phyloP scores from a whole-genome alignment of 768 basidiomycete species.

The Mycena filopes region DNA sequence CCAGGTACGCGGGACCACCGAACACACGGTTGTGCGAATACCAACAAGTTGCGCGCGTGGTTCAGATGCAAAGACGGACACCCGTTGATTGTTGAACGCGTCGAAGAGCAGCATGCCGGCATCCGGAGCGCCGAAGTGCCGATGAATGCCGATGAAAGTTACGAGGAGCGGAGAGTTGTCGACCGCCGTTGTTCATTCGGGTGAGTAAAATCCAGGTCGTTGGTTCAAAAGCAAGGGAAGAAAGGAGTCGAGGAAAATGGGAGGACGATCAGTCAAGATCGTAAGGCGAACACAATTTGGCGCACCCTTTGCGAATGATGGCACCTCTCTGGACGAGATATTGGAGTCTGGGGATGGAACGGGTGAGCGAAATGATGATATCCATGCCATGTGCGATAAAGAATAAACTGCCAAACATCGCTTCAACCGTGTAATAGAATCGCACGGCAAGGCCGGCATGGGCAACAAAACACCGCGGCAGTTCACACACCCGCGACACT shows the following conservation, averaged over 20 bases:
- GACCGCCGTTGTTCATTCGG: too few species aligned
- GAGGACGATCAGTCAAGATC: not conserved
- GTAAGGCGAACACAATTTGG: conserved; percentile 8
- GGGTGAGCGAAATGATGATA: not conserved
- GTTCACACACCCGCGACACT: not conserved
- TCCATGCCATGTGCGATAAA: too few species aligned
- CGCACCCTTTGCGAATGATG: conserved; percentile 86
- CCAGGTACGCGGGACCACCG: too few species aligned
- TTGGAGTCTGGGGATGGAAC: conserved; percentile 67
- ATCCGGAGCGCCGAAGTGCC: too few species aligned
- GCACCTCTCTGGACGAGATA: conserved; percentile 91
- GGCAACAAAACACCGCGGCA: not conserved
- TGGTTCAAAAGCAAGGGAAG: not conserved
- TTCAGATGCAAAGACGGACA: too few species aligned
- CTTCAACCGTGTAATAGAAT: conserved; percentile 2
- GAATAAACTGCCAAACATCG: not conserved
- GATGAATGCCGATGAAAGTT: too few species aligned
- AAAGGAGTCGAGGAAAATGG: not conserved
- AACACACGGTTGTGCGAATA: too few species aligned
- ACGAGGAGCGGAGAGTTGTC: too few species aligned
- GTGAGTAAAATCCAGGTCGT: too few species aligned
- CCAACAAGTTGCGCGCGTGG: too few species aligned
- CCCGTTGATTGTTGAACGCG: too few species aligned
- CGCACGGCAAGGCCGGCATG: not conserved
- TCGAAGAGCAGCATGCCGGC: too few species aligned